These are phyloP conservation scores for Clathrus columnatus DNA, from an alignment of 768 basidiomycete genomes.

Conservation along the genomic window DNA sequence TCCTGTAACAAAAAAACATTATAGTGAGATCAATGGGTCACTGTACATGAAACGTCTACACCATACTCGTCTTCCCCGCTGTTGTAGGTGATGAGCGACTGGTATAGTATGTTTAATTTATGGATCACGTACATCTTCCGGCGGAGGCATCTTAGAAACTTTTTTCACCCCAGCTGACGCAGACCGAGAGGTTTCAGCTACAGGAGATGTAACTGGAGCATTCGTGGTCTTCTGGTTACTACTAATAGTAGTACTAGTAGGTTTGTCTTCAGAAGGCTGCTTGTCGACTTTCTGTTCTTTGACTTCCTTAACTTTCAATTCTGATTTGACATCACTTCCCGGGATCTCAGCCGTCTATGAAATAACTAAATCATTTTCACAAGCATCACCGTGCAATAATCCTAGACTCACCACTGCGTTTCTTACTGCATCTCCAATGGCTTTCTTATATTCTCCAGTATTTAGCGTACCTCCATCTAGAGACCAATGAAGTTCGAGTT, in stretches of 20 bases:
- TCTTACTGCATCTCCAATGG: constrained; percentile 36
- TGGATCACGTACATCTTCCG: constrained; percentile 4
- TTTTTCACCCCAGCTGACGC: not conserved
- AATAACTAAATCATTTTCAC: not conserved
- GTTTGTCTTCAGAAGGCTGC: not conserved
- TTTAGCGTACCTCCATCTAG: constrained; percentile 39
- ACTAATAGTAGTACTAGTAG: constrained; percentile 9
- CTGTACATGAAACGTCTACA: constrained; percentile 8
- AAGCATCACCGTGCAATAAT: constrained; percentile 1
- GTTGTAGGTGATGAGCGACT: constrained; percentile 6
- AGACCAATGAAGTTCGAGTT: constrained; percentile 38
- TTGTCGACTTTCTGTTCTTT: constrained; percentile 6
- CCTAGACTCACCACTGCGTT: constrained; percentile 27
- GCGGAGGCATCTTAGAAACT: constrained; percentile 9
- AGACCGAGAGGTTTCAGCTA: not conserved
- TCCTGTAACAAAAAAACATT: not conserved
- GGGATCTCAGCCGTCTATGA: constrained; percentile 7
- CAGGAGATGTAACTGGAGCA: not conserved
- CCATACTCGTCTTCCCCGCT: not conserved
- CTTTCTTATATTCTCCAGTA: constrained; percentile 33
- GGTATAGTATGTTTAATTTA: constrained; percentile 3
- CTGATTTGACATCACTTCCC: constrained; percentile 2
- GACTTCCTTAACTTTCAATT: not conserved
- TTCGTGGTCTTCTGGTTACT: constrained; percentile 5
- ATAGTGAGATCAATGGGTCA: not conserved